Base-by-base conservation (phyloP, 2,329 filamentous ascomycete species). In the Cytospora paraplurivora region DNA sequence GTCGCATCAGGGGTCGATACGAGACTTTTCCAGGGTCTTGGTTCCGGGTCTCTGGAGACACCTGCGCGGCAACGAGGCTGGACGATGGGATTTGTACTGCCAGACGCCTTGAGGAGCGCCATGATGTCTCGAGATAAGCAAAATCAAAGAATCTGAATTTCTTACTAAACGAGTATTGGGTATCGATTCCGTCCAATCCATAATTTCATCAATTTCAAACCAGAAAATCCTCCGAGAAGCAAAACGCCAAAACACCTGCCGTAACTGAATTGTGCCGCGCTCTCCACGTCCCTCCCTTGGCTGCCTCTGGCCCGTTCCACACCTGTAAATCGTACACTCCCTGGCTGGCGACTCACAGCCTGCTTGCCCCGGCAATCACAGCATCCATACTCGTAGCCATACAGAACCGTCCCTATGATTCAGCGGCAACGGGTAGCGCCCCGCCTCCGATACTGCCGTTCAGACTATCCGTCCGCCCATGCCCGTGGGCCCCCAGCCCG, bases 391-490 rank as follows among this genome's bases (percentile, higher is more conserved):
- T 37, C 41, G 55, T n/a, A 27, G 51, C 51, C 50, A 1, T 60
- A 34, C 27, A 55, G 59, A 52, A 21, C 52, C 49, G 12, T 50
- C 58, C 59, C 66, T 66, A 41, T 66, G 62, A 59, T 55, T 67
- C 57, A 67, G 85, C 89, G 2, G 84, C 83, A 44, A 93, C 75
- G 15, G 88, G 87, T 68, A 86, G 89, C 35, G 82, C 79, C 17
- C 83, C 72, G 10, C 83, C 85, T 7, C 82, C 85, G 67, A 93
- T 88, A 74, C 90, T 94, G 33, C 91, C 90, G 66, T 82, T 89
- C 61, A 94, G 86, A 75, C 93, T 96, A 73, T 96, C 92, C 56
- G 91, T 89, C 66, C 92, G 84, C 2, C 85, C 86, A 74, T 97
- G 93, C 0, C 91, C 90, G 4, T 58, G 50, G 3, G n/a, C n/a